Conservation (phyloP, 2,329 filamentous ascomycete species). For the Fusarium sp. region DNA sequence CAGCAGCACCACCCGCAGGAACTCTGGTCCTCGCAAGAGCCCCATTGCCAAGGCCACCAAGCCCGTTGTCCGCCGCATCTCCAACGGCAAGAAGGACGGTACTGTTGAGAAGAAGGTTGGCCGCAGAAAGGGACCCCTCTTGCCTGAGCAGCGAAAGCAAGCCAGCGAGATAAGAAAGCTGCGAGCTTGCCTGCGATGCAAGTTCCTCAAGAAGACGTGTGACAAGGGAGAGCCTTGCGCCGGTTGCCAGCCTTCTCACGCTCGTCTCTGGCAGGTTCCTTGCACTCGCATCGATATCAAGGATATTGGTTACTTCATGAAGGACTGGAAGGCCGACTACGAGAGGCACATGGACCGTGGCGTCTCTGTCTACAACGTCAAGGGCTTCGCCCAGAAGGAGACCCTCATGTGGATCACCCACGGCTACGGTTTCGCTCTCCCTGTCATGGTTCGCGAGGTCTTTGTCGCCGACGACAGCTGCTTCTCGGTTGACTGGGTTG, state of each 20-base stretch:
- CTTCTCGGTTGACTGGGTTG: constrained; percentile 94
- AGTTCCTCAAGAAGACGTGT: constrained; percentile 99
- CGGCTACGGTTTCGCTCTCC: constrained; percentile 92
- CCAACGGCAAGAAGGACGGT: constrained; percentile 81
- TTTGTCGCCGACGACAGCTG: constrained; percentile 92
- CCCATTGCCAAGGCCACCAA: constrained; percentile 85
- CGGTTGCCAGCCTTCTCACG: constrained; percentile 95
- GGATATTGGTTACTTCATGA: constrained; percentile 98
- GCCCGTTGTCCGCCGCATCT: constrained; percentile 83
- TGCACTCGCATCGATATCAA: constrained; percentile 99
- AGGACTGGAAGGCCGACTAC: constrained; percentile 98
- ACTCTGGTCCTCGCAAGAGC: constrained; percentile 78
- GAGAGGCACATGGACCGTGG: constrained; percentile 88
- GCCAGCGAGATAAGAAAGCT: constrained; percentile 97
- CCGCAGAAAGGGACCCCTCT: constrained; percentile 86
- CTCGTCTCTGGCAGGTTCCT: constrained; percentile 95
- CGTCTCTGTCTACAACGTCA: constrained; percentile 94
- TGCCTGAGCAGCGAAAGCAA: constrained; percentile 95
- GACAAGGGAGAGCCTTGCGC: constrained; percentile 97
- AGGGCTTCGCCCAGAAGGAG: constrained; percentile 79
- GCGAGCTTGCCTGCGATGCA: constrained; percentile 92
- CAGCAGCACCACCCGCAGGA: constrained; percentile 71
- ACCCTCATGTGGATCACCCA: constrained; percentile 91
- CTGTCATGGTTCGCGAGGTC: constrained; percentile 93
- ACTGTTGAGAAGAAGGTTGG: constrained; percentile 91